Base-by-base conservation (phyloP, 352 stramenopile species). In the Phytophthora chlamydospora region DNA sequence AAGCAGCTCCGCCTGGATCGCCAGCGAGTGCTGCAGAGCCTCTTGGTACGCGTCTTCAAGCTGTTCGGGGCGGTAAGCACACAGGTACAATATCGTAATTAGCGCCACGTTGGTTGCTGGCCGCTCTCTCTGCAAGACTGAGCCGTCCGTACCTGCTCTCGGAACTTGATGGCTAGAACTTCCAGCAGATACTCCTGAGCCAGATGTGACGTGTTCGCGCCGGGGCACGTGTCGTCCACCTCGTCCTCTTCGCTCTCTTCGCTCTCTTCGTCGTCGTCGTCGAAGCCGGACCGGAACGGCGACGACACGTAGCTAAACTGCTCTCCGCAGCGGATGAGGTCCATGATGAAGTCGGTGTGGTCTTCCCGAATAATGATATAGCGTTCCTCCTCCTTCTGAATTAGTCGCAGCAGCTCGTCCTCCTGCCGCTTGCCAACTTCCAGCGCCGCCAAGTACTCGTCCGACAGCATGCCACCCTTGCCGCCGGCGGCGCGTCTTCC, bases 281-380 rank as follows among this genome's bases (percentile, higher is more conserved):
- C 72, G 14, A 75, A 64, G 24, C 58, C 66, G 31, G 73, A 55
- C 16, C 53, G 74, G 42, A 85, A 78, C 3, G 79, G 62, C 19
- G 76, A 24, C 21, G 21, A 77, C 12, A 88, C 56, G 60, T 88
- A 88, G 68, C 75, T 89, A 57, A 92, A 89, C 63, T 90, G 81
- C 56, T 89, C 79, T 36, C 83, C 83, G 51, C 81, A 92, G 51
- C 83, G 81, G 29, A 92, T 90, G 42, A 92, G 47, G 62, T 92
- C 77, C 68, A 89, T 88, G 63, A 92, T 90, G 46, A 92, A 90
- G 33, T 90, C 79, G 29, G 78, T 81, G 66, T 92, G 83, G 46
- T 90, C 78, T 41, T 92, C 83, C 47, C 80, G 77, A 73, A 92
- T 89, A 76, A 92, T 88, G 68, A 92, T 90, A 73, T 84, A 92